Percentiles rank a stretch among this genome's conserved stretches.
These are phyloP conservation scores for Vitis rupestris DNA, from an alignment of 164 flowering plant species.

Conservation along the genomic window DNA sequence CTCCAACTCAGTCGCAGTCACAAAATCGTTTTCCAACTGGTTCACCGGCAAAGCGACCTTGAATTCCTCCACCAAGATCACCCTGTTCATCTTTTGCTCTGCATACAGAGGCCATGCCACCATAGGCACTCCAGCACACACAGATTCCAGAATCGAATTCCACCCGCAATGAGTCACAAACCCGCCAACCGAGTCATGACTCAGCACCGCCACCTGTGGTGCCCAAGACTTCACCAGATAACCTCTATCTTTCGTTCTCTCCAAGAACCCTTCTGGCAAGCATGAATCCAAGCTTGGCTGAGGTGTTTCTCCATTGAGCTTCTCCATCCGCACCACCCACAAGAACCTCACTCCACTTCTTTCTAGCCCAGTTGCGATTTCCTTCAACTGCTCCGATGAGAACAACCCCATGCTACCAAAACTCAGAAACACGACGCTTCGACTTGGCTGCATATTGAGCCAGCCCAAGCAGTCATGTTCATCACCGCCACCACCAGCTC, in stretches of 20 bases:
- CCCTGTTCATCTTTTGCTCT: constrained; percentile 30
- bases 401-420: constrained; percentile 48
- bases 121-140: constrained; percentile 26
- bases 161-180: constrained; percentile 18
- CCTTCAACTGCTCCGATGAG: constrained; percentile 31
- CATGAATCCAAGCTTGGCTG: constrained; percentile 26
- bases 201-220: constrained; percentile 31
- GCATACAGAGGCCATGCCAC: constrained; percentile 42
- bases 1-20: constrained; percentile 7
- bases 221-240: constrained; percentile 47
- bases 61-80: constrained; percentile 26
- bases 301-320: background rate
- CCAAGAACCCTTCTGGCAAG: constrained; percentile 43
- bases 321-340: constrained; percentile 37
- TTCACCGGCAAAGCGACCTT: constrained; percentile 18
- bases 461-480: constrained; percentile 30
- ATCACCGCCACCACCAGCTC: background rate
- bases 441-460: constrained; percentile 38
- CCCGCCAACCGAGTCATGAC: constrained; percentile 27
- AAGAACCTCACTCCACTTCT: constrained; percentile 39
- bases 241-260: constrained; percentile 36
- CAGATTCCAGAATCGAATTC: constrained; percentile 14
- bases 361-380: constrained; percentile 44
- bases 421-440: constrained; percentile 38
- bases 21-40: background rate